A percentile compares a stretch with the other conserved stretches of the same genome.
phyloP scores from a whole-genome alignment of 2,329 filamentous ascomycete genomes.

The Amauroascus verrucosus region DNA sequence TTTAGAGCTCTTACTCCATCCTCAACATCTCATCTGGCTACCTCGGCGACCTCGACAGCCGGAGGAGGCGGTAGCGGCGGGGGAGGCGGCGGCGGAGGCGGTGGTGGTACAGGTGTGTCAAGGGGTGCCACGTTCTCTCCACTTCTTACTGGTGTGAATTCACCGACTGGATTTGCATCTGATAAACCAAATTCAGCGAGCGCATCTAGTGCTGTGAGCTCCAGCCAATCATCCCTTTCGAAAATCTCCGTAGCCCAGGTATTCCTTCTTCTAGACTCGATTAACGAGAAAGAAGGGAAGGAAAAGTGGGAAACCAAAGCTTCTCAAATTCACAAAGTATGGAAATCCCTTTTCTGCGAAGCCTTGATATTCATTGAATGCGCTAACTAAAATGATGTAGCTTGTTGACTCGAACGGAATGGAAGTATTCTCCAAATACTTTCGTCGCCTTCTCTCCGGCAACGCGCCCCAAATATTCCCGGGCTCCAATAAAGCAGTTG shows the following conservation, averaged over 20 bases:
- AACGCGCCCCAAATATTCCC: constrained; percentile 91
- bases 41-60: constrained; percentile 43
- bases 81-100: constrained; percentile 44
- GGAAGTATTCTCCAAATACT: constrained; percentile 96
- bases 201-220: constrained; percentile 33
- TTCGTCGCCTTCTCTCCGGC: constrained; percentile 79
- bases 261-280: constrained; percentile 82
- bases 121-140: constrained; percentile 52
- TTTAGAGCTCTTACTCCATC: constrained; percentile 47
- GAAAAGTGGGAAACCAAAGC: constrained; percentile 87
- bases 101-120: constrained; percentile 46
- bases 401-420: constrained; percentile 97
- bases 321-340: constrained; percentile 84
- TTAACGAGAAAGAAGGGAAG: constrained; percentile 87
- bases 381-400: constrained; percentile 36
- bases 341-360: constrained; percentile 20
- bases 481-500: constrained; percentile 58
- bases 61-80: constrained; percentile 44
- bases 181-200: constrained; percentile 35
- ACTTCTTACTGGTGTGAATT: constrained; percentile 45
- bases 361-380: constrained; percentile 1
- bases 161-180: constrained; percentile 43
- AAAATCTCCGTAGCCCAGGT: constrained; percentile 95
- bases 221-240: constrained; percentile 55
- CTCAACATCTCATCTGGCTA: constrained; percentile 46